A percentile compares a stretch with the other conserved stretches of the same genome.
Evolutionary conservation across 176 grass and related monocot species (phyloP).

Genomic region (Ampelocalamus luodianensis): DNA sequence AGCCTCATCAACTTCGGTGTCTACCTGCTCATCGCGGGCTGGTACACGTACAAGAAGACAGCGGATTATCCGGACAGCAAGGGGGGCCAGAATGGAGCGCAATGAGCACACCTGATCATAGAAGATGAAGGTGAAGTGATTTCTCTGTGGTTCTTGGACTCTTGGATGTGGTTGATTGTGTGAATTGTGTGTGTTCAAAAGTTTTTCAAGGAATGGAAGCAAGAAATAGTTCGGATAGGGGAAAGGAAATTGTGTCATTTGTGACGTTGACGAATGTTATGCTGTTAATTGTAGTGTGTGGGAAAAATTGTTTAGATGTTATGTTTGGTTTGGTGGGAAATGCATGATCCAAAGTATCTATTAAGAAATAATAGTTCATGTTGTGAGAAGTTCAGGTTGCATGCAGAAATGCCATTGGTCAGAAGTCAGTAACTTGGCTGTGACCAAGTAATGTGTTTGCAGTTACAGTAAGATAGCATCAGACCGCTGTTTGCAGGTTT

Average conservation of each 20-base stretch:
- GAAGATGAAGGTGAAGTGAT: slow-evolving; percentile 1
- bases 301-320: background rate
- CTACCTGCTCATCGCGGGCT: slow-evolving; percentile 67
- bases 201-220: background rate
- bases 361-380: background rate
- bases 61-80: slow-evolving; percentile 39
- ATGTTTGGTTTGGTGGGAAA: background rate
- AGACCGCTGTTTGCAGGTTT: background rate
- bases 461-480: background rate
- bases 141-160: background rate
- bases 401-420: background rate
- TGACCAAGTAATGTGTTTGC: background rate
- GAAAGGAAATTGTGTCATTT: background rate
- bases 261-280: background rate
- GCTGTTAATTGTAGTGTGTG: background rate
- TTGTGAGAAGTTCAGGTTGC: background rate
- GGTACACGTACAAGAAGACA: slow-evolving; percentile 93
- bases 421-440: background rate
- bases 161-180: background rate
- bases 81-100: background rate
- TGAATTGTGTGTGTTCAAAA: background rate
- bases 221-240: background rate
- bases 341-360: background rate
- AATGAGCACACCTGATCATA: slow-evolving; percentile 26
- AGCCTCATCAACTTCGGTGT: slow-evolving; percentile 65